A percentile compares a stretch with the other conserved stretches of the same genome.
phyloP scores from a whole-genome alignment of 2,329 filamentous ascomycete species.

The Aspergillus cejpii region DNA sequence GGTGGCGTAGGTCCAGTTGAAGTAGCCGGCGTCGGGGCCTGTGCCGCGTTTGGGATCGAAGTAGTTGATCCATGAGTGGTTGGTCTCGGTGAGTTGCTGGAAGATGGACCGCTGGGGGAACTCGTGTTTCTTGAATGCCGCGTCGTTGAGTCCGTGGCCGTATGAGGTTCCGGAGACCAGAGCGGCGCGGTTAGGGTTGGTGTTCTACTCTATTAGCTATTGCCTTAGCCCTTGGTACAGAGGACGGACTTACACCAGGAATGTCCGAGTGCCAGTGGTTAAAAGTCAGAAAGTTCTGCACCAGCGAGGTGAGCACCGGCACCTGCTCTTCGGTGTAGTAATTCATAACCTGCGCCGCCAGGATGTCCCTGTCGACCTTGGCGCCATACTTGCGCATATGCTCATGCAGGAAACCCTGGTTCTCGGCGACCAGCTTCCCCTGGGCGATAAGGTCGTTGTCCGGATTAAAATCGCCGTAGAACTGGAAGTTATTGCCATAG shows the following conservation, averaged over 20 bases:
- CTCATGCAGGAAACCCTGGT: conserved; percentile 40
- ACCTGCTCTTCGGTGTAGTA: conserved; percentile 43
- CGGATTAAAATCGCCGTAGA: conserved; percentile 39
- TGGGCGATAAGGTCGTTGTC: conserved; percentile 33
- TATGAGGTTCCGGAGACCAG: conserved; percentile 28
- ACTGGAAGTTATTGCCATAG: conserved; percentile 42
- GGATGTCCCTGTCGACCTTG: conserved; percentile 26
- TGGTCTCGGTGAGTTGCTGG: conserved; percentile 32
- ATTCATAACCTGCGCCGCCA: conserved; percentile 40
- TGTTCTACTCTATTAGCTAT: conserved; percentile 30
- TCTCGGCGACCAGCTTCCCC: conserved; percentile 27
- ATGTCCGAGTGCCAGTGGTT: conserved; percentile 44
- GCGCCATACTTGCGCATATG: conserved; percentile 34
- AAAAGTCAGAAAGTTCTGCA: conserved; percentile 40
- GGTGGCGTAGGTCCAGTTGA: conserved; percentile 30
- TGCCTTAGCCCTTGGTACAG: conserved; percentile 1
- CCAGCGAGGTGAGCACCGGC: conserved; percentile 37
- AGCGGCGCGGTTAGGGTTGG: conserved; percentile 40
- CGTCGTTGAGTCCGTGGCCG: conserved; percentile 32
- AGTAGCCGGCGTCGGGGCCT: conserved; percentile 29
- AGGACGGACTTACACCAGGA: conserved; percentile 35
- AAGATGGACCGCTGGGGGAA: conserved; percentile 36
- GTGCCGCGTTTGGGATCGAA: conserved; percentile 19
- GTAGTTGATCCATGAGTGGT: conserved; percentile 35
- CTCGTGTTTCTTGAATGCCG: conserved; percentile 21